These are phyloP conservation scores for Pleurotus salmoneostramineus DNA, from an alignment of 768 basidiomycete species.

Conservation along the genomic window DNA sequence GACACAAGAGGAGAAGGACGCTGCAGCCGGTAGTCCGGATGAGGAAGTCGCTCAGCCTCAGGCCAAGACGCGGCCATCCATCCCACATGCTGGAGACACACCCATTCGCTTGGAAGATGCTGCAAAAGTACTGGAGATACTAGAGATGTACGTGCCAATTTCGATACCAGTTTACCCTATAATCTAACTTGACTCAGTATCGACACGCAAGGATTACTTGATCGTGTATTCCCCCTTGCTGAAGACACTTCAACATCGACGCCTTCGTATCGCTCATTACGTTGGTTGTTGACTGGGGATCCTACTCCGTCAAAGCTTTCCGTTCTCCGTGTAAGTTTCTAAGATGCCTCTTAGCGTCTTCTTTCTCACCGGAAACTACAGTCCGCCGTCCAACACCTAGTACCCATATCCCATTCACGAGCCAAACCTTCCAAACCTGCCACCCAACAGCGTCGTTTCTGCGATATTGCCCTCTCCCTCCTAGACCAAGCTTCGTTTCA, in stretches of 20 bases:
- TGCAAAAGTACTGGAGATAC: constrained; percentile 49
- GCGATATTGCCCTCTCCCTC: constrained; percentile 66
- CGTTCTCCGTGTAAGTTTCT: constrained; percentile 50
- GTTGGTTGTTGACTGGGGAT: constrained; percentile 51
- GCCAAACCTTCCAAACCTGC: constrained; percentile 61
- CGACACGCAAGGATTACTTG: constrained; percentile 74
- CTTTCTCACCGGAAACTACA: constrained; percentile 20
- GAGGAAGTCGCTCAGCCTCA: constrained; percentile 1
- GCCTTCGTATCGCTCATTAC: constrained; percentile 44
- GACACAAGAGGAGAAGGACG: constrained; percentile 8
- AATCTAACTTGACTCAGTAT: constrained; percentile 34
- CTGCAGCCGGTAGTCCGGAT: constrained; percentile 1
- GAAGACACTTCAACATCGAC: constrained; percentile 36
- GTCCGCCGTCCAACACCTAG: constrained; percentile 64
- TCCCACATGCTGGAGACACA: constrained; percentile 41
- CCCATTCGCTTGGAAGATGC: constrained; percentile 42
- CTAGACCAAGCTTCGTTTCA: constrained; percentile 65
- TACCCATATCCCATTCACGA: constrained; percentile 64
- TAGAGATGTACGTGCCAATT: constrained; percentile 39
- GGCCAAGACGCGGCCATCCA: constrained; percentile 11
- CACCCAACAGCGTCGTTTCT: constrained; percentile 69
- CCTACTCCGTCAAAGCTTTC: constrained; percentile 45
- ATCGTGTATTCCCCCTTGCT: constrained; percentile 68
- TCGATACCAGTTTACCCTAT: background rate
- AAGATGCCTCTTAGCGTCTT: constrained; percentile 7